Percentiles rank a stretch among this genome's conserved stretches.
These are phyloP conservation scores for Starmerella floricola DNA, from an alignment of 805 yeast genomes.

Conservation along the genomic window DNA sequence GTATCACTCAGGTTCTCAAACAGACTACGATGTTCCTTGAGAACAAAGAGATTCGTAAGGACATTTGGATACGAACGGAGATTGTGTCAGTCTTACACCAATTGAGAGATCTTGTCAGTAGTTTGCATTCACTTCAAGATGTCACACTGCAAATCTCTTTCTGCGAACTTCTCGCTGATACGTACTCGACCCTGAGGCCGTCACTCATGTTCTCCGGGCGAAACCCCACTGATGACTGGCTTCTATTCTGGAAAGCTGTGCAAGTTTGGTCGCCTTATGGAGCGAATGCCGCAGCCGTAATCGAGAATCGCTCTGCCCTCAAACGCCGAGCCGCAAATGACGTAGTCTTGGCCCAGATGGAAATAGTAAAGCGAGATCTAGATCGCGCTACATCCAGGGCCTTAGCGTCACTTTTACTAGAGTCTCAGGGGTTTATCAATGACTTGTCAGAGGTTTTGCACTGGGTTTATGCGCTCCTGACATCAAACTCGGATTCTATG, in stretches of 20 bases:
- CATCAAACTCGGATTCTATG: conserved; percentile 43
- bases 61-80: conserved; percentile 56
- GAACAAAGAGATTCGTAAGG: conserved; percentile 41
- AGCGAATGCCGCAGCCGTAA: conserved; percentile 44
- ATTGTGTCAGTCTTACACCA: conserved; percentile 32
- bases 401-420: conserved; percentile 71
- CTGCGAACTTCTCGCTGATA: conserved; percentile 66
- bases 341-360: conserved; percentile 34
- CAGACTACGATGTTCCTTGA: conserved; percentile 54
- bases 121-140: conserved; percentile 36
- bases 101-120: conserved; percentile 29
- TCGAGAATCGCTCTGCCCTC: conserved; percentile 58
- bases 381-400: conserved; percentile 65
- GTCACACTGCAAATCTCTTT: conserved; percentile 30
- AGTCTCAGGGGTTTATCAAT: conserved; percentile 27
- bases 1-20: conserved; percentile 62
- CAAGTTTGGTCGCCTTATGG: conserved; percentile 96
- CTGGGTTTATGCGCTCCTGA: conserved; percentile 71
- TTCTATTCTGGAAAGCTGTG: conserved; percentile 53
- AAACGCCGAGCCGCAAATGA: conserved; percentile 23
- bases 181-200: conserved; percentile 35
- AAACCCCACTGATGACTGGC: conserved; percentile 33
- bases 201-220: conserved; percentile 16
- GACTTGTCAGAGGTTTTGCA: conserved; percentile 49
- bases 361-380: conserved; percentile 59